Evolutionary conservation across 2,329 filamentous ascomycete genomes (phyloP).

Genomic region (Trichoderma simmonsii): DNA sequence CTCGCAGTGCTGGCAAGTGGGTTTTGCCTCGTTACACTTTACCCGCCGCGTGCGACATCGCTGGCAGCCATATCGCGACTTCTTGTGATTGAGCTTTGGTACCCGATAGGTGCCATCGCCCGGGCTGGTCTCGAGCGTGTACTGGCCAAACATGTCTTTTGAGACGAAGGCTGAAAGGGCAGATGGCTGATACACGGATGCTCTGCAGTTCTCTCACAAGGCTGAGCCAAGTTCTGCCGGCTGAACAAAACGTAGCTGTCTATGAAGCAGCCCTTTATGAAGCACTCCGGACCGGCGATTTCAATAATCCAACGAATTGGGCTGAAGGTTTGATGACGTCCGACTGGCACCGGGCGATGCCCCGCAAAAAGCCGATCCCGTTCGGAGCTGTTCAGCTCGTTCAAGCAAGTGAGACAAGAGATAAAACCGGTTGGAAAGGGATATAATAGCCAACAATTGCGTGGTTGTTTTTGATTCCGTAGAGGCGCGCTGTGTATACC

Average conservation of each 20-base stretch:
- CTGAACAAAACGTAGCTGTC: background rate
- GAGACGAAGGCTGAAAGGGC: background rate
- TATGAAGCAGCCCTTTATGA: background rate
- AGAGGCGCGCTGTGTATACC: background rate
- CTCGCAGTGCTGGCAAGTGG: constrained; percentile 22
- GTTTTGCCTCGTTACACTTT: constrained; percentile 24
- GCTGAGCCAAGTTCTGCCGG: background rate
- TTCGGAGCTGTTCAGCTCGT: background rate
- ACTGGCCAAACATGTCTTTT: constrained; percentile 20
- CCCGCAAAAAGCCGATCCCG: constrained; percentile 14
- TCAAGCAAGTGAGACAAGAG: background rate
- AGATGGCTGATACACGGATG: background rate
- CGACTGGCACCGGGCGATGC: background rate
- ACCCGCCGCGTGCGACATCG: constrained; percentile 22
- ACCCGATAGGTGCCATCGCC: constrained; percentile 15
- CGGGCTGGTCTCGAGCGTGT: constrained; percentile 1
- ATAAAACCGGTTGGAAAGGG: background rate
- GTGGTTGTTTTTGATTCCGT: background rate
- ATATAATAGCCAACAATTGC: background rate
- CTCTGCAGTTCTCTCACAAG: background rate
- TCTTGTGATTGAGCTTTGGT: constrained; percentile 23
- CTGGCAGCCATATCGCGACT: constrained; percentile 24
- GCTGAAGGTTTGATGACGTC: background rate
- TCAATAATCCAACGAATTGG: background rate
- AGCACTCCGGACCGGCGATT: background rate